Percentiles rank a stretch among this genome's conserved stretches.
These are phyloP conservation scores for Stemphylium vesicarium DNA, from an alignment of 2,329 filamentous ascomycete genomes.

Conservation along the genomic window DNA sequence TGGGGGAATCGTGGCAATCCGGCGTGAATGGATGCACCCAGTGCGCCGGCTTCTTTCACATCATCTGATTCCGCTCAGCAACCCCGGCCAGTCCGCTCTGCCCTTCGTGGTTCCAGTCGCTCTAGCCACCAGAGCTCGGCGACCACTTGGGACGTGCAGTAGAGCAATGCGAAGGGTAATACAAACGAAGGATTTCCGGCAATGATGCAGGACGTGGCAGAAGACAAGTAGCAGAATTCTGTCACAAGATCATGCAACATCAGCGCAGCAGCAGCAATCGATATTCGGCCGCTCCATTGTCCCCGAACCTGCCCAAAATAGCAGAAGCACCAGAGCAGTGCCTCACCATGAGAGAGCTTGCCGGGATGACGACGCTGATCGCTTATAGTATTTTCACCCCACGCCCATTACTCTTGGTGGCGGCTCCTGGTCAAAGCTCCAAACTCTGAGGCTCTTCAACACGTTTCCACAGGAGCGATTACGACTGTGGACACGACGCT, in stretches of 20 bases:
- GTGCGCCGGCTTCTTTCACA: conserved; percentile 30
- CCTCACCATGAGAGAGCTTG: conserved; percentile 20
- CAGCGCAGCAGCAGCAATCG: conserved; percentile 29
- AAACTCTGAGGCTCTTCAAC: conserved; percentile 23
- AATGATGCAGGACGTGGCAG: conserved; percentile 46
- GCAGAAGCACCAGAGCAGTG: conserved; percentile 5
- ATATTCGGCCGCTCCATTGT: conserved; percentile 11
- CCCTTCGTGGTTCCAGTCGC: conserved; percentile 42
- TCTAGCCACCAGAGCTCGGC: conserved; percentile 14
- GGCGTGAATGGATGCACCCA: conserved; percentile 25
- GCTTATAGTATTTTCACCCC: conserved; percentile 23
- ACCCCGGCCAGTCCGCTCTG: conserved; percentile 24
- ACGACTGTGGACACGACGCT: neutral
- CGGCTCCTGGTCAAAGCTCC: conserved; percentile 24
- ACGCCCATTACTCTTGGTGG: conserved; percentile 32
- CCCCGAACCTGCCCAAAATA: conserved; percentile 6
- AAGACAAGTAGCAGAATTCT: conserved; percentile 16
- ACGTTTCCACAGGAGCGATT: conserved; percentile 1
- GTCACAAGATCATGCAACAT: conserved; percentile 40
- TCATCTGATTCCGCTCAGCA: conserved; percentile 46
- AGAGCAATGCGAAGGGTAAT: conserved; percentile 31
- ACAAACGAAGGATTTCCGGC: conserved; percentile 20
- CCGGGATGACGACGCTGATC: conserved; percentile 17
- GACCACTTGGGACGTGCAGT: conserved; percentile 23
- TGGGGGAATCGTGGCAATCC: conserved; percentile 36